A percentile compares a stretch with the other conserved stretches of the same genome.
Conservation (phyloP, 139 green algal species). For the Desmodesmus armatus region DNA sequence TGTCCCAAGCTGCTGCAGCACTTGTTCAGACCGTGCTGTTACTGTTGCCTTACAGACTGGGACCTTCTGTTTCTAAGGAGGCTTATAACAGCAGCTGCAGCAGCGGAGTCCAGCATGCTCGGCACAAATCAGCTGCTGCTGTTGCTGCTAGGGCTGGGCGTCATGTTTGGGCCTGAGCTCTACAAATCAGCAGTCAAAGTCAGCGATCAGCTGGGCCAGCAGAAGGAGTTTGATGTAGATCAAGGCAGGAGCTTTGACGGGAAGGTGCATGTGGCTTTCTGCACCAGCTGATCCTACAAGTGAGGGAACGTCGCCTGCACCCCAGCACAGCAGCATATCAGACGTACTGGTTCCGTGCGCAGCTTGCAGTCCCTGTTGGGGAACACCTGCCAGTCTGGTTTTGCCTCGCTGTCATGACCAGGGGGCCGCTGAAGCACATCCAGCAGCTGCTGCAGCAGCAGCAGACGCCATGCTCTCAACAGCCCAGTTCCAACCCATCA, state of each 20-base stretch:
- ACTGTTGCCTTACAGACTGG: no score
- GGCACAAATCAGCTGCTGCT: no score
- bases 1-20: no score
- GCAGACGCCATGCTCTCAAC: no score
- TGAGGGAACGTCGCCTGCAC: slow-evolving; percentile 17
- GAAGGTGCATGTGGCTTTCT: slow-evolving; percentile 71
- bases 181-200: no score
- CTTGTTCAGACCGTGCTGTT: no score
- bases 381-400: not conserved
- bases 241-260: slow-evolving; percentile 42
- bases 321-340: not conserved
- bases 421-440: not conserved
- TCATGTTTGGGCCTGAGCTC: not conserved
- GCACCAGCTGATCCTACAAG: slow-evolving; percentile 76
- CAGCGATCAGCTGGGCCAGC: not conserved
- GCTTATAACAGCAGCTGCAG: no score
- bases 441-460: slow-evolving; percentile 13
- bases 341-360: not conserved
- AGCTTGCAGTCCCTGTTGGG: no score
- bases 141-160: not conserved
- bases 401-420: not conserved
- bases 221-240: slow-evolving; percentile 6
- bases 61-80: no score
- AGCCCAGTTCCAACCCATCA: no score
- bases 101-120: no score